phyloP scores from a whole-genome alignment of 192 early-diverging fungal genomes.

The Funneliformis geosporum region DNA sequence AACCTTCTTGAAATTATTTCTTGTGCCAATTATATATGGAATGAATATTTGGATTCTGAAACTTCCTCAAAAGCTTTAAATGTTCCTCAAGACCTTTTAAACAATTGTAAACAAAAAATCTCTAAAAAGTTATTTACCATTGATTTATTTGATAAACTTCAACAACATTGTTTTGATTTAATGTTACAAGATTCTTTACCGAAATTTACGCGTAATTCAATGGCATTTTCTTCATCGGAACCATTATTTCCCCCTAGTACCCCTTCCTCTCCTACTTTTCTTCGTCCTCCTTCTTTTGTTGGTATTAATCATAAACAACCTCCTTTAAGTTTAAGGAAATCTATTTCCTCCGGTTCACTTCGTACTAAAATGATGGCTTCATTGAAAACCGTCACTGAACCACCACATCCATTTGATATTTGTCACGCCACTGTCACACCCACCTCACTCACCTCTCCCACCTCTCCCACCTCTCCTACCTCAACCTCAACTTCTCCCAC shows the following conservation, averaged over 20 bases:
- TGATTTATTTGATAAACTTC: conserved; percentile 33
- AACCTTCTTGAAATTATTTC: not conserved
- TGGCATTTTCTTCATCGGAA: not conserved
- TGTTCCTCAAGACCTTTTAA: conserved; percentile 25
- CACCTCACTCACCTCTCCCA: not conserved
- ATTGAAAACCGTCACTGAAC: not conserved
- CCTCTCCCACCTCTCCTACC: not conserved
- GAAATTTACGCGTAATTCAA: conserved; percentile 28
- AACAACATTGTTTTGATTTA: conserved; percentile 34
- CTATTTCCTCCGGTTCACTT: conserved; percentile 18
- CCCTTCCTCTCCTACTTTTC: not conserved
- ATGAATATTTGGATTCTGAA: conserved; percentile 28
- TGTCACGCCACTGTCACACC: too few relatives aligned
- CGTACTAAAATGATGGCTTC: not conserved
- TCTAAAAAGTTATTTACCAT: not conserved
- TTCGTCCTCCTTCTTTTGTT: not conserved
- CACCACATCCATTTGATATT: not conserved
- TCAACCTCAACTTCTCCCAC: not conserved
- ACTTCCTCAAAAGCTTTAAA: conserved; percentile 28
- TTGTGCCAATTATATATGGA: conserved; percentile 16
- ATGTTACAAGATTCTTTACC: conserved; percentile 35
- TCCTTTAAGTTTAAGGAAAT: conserved; percentile 6
- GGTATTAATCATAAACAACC: not conserved
- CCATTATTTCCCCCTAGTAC: not conserved
- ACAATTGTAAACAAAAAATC: conserved; percentile 21